Percentiles rank a stretch among this genome's conserved stretches.
Evolutionary conservation across 768 basidiomycete genomes (phyloP).

Genomic region (Boletus speciosus): DNA sequence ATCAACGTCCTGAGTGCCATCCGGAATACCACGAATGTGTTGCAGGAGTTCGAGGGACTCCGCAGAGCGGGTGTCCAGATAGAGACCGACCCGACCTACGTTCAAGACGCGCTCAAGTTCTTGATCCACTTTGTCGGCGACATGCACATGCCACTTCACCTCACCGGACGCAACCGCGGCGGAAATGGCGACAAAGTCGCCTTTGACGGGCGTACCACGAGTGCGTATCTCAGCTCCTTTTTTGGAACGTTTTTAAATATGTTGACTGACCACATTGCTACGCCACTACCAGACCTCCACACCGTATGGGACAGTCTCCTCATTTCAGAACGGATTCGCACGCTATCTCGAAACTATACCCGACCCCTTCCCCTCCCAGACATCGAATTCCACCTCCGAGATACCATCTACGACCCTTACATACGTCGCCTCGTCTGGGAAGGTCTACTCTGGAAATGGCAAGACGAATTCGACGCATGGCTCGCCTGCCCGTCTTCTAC

Average conservation of each 20-base stretch:
- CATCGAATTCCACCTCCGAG: conserved; percentile 65
- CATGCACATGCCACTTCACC: conserved; percentile 90
- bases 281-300: conserved; percentile 58
- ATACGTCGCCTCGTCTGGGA: conserved; percentile 86
- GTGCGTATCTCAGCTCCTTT: conserved; percentile 40
- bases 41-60: conserved; percentile 46
- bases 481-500: conserved; percentile 52
- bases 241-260: neutral
- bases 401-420: conserved; percentile 83
- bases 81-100: conserved; percentile 31
- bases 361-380: conserved; percentile 61
- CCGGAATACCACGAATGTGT: conserved; percentile 65
- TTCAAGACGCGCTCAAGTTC: conserved; percentile 86
- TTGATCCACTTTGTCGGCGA: conserved; percentile 92
- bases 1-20: conserved; percentile 77
- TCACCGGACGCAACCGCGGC: conserved; percentile 83
- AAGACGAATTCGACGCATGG: conserved; percentile 59
- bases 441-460: conserved; percentile 71
- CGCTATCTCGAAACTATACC: conserved; percentile 72
- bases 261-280: neutral
- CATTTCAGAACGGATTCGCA: conserved; percentile 78
- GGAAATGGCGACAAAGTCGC: conserved; percentile 77
- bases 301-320: conserved; percentile 84
- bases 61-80: conserved; percentile 1
- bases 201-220: conserved; percentile 69